phyloP scores from a whole-genome alignment of 2,329 filamentous ascomycete species.

The Diaporthe caulivora region DNA sequence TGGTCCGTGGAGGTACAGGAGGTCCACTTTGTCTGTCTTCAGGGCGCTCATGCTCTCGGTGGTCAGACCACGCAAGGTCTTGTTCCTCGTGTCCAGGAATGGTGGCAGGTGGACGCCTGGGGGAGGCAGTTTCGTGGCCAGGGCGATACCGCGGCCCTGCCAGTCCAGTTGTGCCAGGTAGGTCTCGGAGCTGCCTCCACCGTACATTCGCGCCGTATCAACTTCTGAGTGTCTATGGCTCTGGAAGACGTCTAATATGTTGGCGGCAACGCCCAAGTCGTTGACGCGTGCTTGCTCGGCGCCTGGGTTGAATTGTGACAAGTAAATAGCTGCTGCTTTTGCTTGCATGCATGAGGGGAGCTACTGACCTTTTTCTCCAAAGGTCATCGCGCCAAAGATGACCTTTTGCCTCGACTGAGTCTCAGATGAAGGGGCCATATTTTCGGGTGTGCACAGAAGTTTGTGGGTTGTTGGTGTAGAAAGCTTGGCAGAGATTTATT shows the following conservation, averaged over 20 bases:
- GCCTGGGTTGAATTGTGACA: constrained; percentile 33
- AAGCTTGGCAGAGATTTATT: too few relatives aligned
- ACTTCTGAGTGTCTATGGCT: constrained; percentile 75
- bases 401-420: constrained; percentile 39
- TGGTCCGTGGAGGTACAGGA: constrained; percentile 64
- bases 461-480: not conserved
- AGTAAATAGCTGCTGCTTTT: not conserved
- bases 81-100: constrained; percentile 42
- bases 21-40: constrained; percentile 54
- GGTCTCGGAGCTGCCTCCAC: constrained; percentile 72
- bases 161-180: constrained; percentile 56
- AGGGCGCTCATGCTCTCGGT: constrained; percentile 53
- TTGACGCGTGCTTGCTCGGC: constrained; percentile 46
- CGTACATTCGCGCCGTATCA: constrained; percentile 76
- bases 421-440: not conserved
- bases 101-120: constrained; percentile 39
- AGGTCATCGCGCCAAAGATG: constrained; percentile 49
- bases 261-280: constrained; percentile 64
- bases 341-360: too few relatives aligned
- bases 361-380: constrained; percentile 42
- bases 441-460: not conserved
- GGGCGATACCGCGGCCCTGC: constrained; percentile 52
- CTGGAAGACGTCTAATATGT: constrained; percentile 74
- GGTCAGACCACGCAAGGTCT: constrained; percentile 50
- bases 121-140: constrained; percentile 59